phyloP scores from a whole-genome alignment of 164 flowering plant species.

The Cinnamomum chago region DNA sequence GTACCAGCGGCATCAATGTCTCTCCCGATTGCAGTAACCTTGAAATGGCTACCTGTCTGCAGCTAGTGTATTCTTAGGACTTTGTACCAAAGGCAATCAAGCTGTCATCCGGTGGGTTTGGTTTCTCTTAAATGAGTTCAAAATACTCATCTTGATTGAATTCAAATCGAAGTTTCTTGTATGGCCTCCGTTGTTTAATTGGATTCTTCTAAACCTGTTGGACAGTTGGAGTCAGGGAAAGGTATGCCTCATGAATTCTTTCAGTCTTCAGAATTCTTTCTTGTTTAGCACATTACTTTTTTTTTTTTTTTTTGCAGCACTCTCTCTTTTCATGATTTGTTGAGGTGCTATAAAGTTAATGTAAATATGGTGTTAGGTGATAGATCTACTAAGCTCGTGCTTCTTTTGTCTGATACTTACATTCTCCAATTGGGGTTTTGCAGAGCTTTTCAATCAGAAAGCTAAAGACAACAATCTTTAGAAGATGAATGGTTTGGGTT shows the following conservation, averaged over 20 bases:
- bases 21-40: no score
- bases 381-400: background rate
- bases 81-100: background rate
- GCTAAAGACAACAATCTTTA: background rate
- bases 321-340: background rate
- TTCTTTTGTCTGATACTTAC: background rate
- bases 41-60: background rate
- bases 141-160: background rate
- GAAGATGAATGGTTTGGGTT: constrained; percentile 39
- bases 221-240: background rate
- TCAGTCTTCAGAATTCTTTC: background rate
- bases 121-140: background rate
- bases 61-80: background rate
- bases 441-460: background rate
- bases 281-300: background rate
- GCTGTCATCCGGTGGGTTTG: background rate
- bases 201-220: background rate
- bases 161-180: background rate
- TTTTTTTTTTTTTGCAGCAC: background rate
- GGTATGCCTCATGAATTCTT: background rate
- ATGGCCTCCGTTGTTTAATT: background rate
- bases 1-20: background rate
- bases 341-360: background rate
- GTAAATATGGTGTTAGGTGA: background rate
- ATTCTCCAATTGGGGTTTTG: constrained; percentile 1